Percentiles rank a stretch among this genome's conserved stretches.
These are phyloP conservation scores for Colletotrichum truncatum DNA, from an alignment of 2,329 filamentous ascomycete species.

Conservation along the genomic window DNA sequence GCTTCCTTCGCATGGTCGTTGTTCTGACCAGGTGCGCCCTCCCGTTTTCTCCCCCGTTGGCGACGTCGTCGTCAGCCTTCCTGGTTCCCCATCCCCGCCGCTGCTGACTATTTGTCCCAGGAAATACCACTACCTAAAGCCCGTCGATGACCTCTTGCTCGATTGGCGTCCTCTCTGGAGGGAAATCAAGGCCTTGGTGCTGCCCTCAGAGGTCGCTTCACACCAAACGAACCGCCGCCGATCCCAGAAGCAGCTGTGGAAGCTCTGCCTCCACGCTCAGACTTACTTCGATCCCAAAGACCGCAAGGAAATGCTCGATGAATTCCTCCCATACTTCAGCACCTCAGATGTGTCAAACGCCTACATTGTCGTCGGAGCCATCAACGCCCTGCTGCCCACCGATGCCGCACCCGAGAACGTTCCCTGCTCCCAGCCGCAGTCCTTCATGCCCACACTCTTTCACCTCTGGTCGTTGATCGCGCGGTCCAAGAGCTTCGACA, in stretches of 20 bases:
- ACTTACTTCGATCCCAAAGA: constrained; percentile 92
- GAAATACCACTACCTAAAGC: constrained; percentile 94
- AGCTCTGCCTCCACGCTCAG: constrained; percentile 89
- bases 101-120: constrained; percentile 50
- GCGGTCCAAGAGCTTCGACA: constrained; percentile 86
- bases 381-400: constrained; percentile 91
- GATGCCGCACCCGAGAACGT: constrained; percentile 77
- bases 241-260: constrained; percentile 75
- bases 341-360: constrained; percentile 92
- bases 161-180: constrained; percentile 96
- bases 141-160: constrained; percentile 86
- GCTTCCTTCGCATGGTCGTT: constrained; percentile 97
- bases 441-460: constrained; percentile 93
- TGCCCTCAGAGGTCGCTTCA: constrained; percentile 82
- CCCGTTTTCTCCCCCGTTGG: background rate
- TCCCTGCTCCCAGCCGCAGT: constrained; percentile 82
- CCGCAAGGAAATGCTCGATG: constrained; percentile 81
- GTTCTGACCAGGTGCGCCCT: constrained; percentile 84
- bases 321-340: constrained; percentile 88
- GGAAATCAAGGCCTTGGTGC: constrained; percentile 88
- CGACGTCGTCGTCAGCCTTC: background rate
- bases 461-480: constrained; percentile 96
- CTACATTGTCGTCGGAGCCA: constrained; percentile 88
- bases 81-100: background rate
- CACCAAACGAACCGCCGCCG: constrained; percentile 66